phyloP scores from a whole-genome alignment of 345 rosid genomes.

The Eucalyptus pumila region DNA sequence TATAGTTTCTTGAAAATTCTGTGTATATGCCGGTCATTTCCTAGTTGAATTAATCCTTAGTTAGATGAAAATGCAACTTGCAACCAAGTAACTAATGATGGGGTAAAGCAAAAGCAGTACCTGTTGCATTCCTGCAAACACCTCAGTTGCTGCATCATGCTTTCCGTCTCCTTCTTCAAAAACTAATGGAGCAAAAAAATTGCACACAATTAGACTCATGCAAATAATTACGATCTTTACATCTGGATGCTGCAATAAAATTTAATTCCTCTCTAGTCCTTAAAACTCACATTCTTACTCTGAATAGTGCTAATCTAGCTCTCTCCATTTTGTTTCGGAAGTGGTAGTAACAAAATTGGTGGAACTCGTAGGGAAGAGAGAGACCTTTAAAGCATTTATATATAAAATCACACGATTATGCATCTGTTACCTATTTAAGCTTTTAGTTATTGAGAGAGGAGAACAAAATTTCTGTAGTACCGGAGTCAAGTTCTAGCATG shows the following conservation, averaged over 20 bases:
- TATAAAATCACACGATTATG: background rate
- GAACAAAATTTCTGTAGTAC: background rate
- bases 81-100: background rate
- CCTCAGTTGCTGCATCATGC: background rate
- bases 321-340: background rate
- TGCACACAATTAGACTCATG: background rate
- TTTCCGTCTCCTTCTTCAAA: background rate
- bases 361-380: background rate
- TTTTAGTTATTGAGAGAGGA: background rate
- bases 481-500: background rate
- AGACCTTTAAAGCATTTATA: background rate
- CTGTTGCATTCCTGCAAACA: background rate
- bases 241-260: background rate
- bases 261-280: background rate
- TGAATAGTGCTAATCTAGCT: background rate
- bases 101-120: background rate
- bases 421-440: background rate
- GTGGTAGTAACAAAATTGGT: background rate
- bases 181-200: background rate
- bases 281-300: background rate
- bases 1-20: background rate
- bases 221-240: background rate
- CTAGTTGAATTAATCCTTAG: background rate
- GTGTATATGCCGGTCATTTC: background rate
- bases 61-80: background rate